Evolutionary conservation across 2,329 filamentous ascomycete genomes (phyloP), one percentile per base, ranked within the genome.

Genomic region (Aspergillus vadensis): DNA sequence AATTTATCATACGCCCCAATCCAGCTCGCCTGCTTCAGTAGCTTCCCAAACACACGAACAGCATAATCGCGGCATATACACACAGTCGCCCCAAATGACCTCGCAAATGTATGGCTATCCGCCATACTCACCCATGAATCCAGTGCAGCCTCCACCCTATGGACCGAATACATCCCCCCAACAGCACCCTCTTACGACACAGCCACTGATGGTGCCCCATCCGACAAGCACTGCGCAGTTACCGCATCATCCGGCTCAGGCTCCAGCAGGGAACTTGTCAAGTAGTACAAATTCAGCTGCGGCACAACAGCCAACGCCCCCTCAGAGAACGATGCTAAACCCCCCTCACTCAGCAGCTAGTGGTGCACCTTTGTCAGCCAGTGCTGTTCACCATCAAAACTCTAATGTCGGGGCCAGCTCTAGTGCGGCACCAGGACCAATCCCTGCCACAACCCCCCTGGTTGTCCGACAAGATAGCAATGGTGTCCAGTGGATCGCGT

Each of bases 401-500:
- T 77, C 68, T 76, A 80, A 53, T 70, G 56, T 80, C 27, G 88
- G 86, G 21, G 85, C 92, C 32, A 96, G 95, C 74, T 89, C 92
- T 10, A 97, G 93, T 71, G 92, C 94, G 38, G 95, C 95, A 1
- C 95, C 95, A 6, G 95, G 95, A 2, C 95, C 95, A 0, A 99
- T 99, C 69, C 95, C 95, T 12, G 95, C 95, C 0, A 99, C 95
- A 2, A 98, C 95, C 0, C 95, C 95, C 0, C 82, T 97, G 8
- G 93, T 98, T 8, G 94, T 98, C 23, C 84, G 93, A 67, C 94
- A 98, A 77, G 95, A 98, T 70, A 90, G 91, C 72, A 98, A 97
- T 67, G 95, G 95, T 8, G 94, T 98, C 6, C 95, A 98, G 77
- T 98, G 95, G 95, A 98, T 98, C 71, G 92, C 92, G 0, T 99